Evolutionary conservation across 176 grass and related monocot genomes (phyloP), one percentile per base, ranked within the genome.

Genomic region (Aegilops speltoides): DNA sequence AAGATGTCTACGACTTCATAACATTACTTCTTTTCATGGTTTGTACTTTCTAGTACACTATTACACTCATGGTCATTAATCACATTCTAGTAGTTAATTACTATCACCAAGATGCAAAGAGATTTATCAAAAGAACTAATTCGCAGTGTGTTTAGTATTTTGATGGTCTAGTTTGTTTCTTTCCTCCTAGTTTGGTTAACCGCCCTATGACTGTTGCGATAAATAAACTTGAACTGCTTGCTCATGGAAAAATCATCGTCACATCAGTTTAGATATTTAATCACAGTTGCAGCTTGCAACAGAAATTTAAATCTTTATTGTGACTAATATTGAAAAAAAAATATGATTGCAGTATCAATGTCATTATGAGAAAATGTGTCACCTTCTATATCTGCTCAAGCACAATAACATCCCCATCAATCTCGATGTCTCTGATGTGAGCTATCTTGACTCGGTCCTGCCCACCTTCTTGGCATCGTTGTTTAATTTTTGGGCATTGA

Each of bases 351-450:
- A 73, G 19, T n/a, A 64, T 86, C 34, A 70, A 25, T 22, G 33
- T 83, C 31, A 83, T 15, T 80, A 15, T 74, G 45, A 75, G 67
- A 13, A 59, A 37, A 80, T 65, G 66, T 67, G 25, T 19, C 13
- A 91, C 89, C 85, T 87, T 83, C 64, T 90, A 90, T 87, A 79
- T 83, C 61, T 77, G 73, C 60, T 88, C 71, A 86, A 38, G 38
- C 65, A 78, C 29, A 90, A 91, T 91, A 67, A 91, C 62, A 67
- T 91, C 79, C 62, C 86, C 85, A 52, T 95, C 90, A 78, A 95
- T 95, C 75, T 92, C 93, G 70, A 88, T 79, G 33, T 88, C 91
- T 82, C 61, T 77, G 46, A 91, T 81, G 80, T 89, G 89, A 81
- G 64, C 80, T 63, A 89, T 89, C 89, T 94, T 94, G 75, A 17